phyloP scores from a whole-genome alignment of 768 basidiomycete species.

The Clitopilus passeckerianus region DNA sequence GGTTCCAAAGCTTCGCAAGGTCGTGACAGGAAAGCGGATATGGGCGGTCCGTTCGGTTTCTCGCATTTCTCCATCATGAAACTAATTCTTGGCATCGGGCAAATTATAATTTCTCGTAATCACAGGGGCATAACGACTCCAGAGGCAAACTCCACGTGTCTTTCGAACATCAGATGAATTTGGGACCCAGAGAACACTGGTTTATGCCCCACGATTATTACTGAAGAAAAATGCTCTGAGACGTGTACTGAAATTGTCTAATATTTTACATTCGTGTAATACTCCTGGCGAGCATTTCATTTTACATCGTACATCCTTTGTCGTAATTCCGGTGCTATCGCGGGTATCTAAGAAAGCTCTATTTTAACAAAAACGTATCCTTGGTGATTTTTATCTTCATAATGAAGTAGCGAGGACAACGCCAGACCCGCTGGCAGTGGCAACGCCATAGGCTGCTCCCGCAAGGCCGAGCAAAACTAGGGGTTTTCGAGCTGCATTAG shows the following conservation, averaged over 20 bases:
- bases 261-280: not conserved
- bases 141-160: conserved; percentile 14
- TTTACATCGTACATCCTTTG: not conserved
- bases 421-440: not conserved
- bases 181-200: conserved; percentile 27
- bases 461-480: not conserved
- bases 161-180: conserved; percentile 24
- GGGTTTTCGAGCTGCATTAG: not conserved
- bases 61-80: not conserved
- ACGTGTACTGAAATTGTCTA: not conserved
- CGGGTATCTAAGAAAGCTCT: not conserved
- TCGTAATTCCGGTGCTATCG: not conserved
- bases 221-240: not conserved
- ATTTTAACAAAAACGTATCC: not conserved
- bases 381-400: not conserved
- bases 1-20: conserved; percentile 34
- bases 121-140: conserved; percentile 20
- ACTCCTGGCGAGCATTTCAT: not conserved
- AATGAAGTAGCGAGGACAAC: not conserved
- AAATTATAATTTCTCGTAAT: not conserved
- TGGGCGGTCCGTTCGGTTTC: conserved; percentile 46
- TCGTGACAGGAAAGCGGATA: conserved; percentile 43
- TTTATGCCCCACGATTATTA: conserved; percentile 26
- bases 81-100: not conserved
- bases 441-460: not conserved